Evolutionary conservation across 306 rosid species (phyloP), one percentile per base, ranked within the genome.

Genomic region (Boehmeria nivea): DNA sequence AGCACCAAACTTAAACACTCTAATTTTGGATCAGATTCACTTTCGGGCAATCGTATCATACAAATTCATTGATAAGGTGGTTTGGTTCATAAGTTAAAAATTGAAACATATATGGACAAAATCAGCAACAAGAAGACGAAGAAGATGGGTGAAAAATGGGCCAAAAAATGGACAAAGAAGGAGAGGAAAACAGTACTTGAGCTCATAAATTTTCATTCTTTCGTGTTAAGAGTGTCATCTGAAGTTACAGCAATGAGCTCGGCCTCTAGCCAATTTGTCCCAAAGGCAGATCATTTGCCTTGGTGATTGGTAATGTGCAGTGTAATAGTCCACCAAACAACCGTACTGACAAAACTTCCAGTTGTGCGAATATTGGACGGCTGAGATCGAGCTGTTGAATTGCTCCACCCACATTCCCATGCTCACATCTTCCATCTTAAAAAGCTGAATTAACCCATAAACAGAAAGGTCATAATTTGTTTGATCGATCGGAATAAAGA

Each of bases 361-460:
- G 81, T 66, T 87, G 69, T 91, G 99, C 0, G 99, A 84, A 75
- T 91, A 91, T 63, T 78, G 95, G 20, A 91, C 95, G 1, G 49
- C 54, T 7, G 38, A 62, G 24, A 12, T 57, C 57, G 87, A 76
- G 8, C 68, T 49, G 78, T 88, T 90, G 70, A 83, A 90, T 45
- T 81, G 83, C 72, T 82, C 85, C 1, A 91, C 95, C 98, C 98
- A 91, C 98, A 87, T 84, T 65, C 98, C 98, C 98, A 91, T 80
- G 91, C 98, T 91, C 72, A 91, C 98, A 74, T 91, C 98, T 65
- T 91, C 98, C 98, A 91, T 91, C 77, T 91, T 91, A 66, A 91
- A 91, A n/a, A 87, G 86, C 95, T 91, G 82, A 56, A 54, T 69
- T 40, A n/a, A n/a, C n/a, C n/a, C n/a, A n/a, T n/a, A n/a, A n/a